Base-by-base conservation (phyloP, 495 filamentous ascomycete genomes). In the Haplographium delicatum region DNA sequence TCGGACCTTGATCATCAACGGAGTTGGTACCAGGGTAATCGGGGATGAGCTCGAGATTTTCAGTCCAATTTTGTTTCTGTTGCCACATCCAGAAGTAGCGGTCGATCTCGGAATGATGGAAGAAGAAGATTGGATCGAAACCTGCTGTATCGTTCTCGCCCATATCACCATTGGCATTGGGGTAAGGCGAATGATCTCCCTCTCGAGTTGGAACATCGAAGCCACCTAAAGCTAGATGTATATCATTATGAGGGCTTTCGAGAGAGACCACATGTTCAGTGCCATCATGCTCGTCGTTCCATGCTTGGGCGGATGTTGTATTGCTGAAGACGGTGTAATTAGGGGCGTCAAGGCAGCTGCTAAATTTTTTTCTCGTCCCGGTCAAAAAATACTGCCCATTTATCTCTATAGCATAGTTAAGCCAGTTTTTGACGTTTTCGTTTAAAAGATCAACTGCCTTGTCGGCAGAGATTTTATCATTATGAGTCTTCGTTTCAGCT, bases 101-200 rank as follows among this genome's bases (percentile, higher is more conserved):
- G 51, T 67, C 64, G 42, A 67, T 57, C 23, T 56, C 63, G 34
- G 44, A 54, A 23, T 67, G 64, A 43, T 67, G 62, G 40, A 65
- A 61, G 48, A 51, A 65, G 50, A 67, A 67, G 43, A 67, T 60
- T 18, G 60, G 64, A 39, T 67, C 64, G 31, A 67, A 63, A 15
- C 42, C 26, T 1, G 64, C 60, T 13, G 60, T 67, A 6, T 67
- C 60, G 44, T 65, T 67, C 40, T 62, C 64, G 10, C 60, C 62
- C 62, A 65, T 67, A 48, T 67, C 64, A 10, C 64, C 62, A 35
- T 67, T 67, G 11, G 64, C 64, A 9, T 40, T 42, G 23, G 54
- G 34, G 52, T 55, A 38, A 23, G 38, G 31, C 25, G 42, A 42
- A 19, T 37, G 40, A 41, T 50, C 22, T 13, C 38, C 25, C 8